Evolutionary conservation across 2,329 filamentous ascomycete species (phyloP), one percentile per base, ranked within the genome.

Genomic region (Claviceps paspali): DNA sequence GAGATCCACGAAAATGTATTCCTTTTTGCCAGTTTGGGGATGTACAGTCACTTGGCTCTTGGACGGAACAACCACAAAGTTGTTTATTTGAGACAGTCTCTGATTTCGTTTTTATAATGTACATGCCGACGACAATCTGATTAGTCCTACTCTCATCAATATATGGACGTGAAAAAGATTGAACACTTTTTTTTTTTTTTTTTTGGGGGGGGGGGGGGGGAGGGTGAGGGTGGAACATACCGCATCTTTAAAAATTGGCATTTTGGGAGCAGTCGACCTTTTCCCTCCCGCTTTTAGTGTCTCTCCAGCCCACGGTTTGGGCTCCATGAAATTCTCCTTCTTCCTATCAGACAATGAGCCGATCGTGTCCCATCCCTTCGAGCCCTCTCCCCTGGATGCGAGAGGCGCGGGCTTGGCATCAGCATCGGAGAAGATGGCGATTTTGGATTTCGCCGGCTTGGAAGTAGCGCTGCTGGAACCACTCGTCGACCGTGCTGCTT

Each of bases 61-160:
- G 26, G 69, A 69, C 63, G 81, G 71, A 64, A 80, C 61, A 70
- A 81, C 68, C 62, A 79, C 63, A 62, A 76, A 71, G 61, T 72
- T 72, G 62, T 75, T 64, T 63, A 76, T 68, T 62, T 72, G 71
- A 52, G 67, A 60, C 52, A 68, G 62, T 59, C 65, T 72, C 73
- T 78, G 66, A 53, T 51, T 39, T n/a, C n/a, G n/a, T n/a, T 57
- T 58, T 17, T 65, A 39, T 11, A 65, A 40, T 56, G 53, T 38
- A 61, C 54, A 62, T 52, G 60, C 48, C 57, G 54, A 53, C 49
- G 52, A 50, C 46, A 50, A 53, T 70, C 74, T 71, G 60, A 88
- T 95, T 94, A 95, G 87, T 94, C 86, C 87, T 95, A 74, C 73
- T 68, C 72, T 77, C 69, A 86, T 91, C 84, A 91, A 91, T 74